Evolutionary conservation across 2,329 filamentous ascomycete genomes (phyloP).

Genomic region (Dactylellina drechsleri): DNA sequence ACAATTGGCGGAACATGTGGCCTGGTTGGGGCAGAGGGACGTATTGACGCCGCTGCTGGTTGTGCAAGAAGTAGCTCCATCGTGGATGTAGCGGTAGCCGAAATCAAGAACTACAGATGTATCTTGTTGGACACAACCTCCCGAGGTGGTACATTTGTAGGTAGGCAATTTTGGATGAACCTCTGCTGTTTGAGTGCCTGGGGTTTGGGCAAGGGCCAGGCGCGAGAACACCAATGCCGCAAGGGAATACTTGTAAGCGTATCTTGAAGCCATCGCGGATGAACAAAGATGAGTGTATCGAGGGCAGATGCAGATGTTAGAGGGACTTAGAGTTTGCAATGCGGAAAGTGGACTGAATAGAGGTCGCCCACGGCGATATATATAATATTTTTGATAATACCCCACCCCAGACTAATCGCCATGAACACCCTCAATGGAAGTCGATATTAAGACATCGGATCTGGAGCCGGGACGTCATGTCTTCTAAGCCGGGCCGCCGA

Average conservation of each 20-base stretch:
- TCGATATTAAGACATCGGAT: not conserved
- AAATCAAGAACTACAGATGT: constrained; percentile 62
- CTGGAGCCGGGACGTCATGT: constrained; percentile 3
- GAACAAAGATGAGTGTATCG: not conserved
- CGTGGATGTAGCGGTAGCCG: constrained; percentile 60
- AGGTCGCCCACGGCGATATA: constrained; percentile 8
- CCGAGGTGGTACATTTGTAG: constrained; percentile 62
- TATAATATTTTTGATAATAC: constrained; percentile 2
- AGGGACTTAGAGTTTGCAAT: not conserved
- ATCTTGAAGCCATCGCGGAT: constrained; percentile 23
- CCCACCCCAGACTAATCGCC: not conserved
- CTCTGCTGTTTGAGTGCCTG: constrained; percentile 56
- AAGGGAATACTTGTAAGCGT: constrained; percentile 27
- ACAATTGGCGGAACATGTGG: constrained; percentile 37
- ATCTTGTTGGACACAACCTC: constrained; percentile 61
- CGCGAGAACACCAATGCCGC: constrained; percentile 29
- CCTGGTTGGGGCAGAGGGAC: constrained; percentile 35
- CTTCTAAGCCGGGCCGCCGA: constrained; percentile 24
- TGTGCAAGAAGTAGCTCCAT: constrained; percentile 36
- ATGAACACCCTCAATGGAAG: not conserved
- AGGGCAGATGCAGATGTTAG: not conserved
- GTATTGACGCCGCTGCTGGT: constrained; percentile 12
- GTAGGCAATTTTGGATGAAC: constrained; percentile 62
- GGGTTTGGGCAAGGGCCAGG: constrained; percentile 24
- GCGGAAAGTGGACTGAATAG: not conserved